Evolutionary conservation across 108 stramenopile genomes (phyloP), one percentile per base, ranked within the genome.

Genomic region (Cyclotella atomus): DNA sequence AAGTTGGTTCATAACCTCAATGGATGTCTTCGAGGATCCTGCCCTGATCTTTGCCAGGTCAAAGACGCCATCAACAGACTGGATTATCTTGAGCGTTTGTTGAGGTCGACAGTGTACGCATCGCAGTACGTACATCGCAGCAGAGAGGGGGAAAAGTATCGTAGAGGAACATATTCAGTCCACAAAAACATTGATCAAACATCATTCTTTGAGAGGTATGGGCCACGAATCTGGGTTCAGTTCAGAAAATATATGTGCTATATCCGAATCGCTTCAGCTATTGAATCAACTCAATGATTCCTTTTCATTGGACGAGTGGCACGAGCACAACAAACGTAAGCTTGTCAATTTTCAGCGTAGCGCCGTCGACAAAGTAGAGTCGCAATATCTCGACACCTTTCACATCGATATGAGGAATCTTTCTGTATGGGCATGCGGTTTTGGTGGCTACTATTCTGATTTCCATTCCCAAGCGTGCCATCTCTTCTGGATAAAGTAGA

Each of bases 11-110:
- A n/a, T n/a, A n/a, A n/a, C n/a, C n/a, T n/a, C n/a, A n/a, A n/a
- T n/a, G n/a, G n/a, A n/a, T n/a, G n/a, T n/a, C n/a, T n/a, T n/a
- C n/a, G n/a, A n/a, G n/a, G 36, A 19, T 68, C 64, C 19, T 38
- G 45, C 38, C 35, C 44, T 23, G 68, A 86, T 38, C 43, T 62
- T 41, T 30, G 24, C 12, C 65, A 49, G 49, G 66, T 83, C 19
- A 61, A 45, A n/a, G 72, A 74, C 14, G 75, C 80, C 50, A 23
- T 61, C 23, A 66, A 52, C 20, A 66, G 50, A 1, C 70, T 86
- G 28, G 36, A 70, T n/a, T 80, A 62, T 54, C 47, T 86, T 16
- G 61, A 6, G 36, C 75, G 16, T 70, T 78, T 25, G 45, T 83
- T 43, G 57, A 64, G 21, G 55, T 74, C 17, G 73, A 64, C 29